Conservation (phyloP, 148 eudicot species). For the Polygonum aviculare region DNA sequence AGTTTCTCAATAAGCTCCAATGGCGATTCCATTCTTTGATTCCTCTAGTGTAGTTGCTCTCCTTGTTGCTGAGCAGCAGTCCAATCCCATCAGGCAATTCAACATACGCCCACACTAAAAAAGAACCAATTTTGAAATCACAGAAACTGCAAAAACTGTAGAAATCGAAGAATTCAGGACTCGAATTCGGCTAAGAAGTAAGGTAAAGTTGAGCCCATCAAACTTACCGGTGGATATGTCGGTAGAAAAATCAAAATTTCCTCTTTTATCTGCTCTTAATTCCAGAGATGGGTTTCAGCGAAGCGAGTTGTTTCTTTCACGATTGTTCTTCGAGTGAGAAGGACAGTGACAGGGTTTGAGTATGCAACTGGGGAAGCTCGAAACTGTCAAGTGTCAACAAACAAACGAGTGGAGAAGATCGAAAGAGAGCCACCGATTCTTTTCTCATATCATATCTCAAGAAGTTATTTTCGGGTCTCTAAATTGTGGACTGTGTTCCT, state of each 20-base stretch:
- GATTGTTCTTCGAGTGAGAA: neutral
- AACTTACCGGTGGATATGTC: neutral
- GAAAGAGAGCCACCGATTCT: neutral
- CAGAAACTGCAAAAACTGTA: neutral
- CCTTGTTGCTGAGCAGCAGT: constrained; percentile 22
- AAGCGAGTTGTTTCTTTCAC: neutral
- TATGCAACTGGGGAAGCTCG: constrained; percentile 7
- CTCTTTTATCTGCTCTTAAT: neutral
- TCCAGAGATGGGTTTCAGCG: neutral
- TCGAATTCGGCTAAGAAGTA: neutral
- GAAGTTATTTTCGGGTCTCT: neutral
- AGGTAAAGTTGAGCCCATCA: neutral
- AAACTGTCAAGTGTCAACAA: neutral
- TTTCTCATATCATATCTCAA: constrained; percentile 1
- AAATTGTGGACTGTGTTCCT: constrained; percentile 3
- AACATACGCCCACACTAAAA: constrained; percentile 16
- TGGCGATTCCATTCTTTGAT: constrained; percentile 52
- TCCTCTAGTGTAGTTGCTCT: constrained; percentile 9
- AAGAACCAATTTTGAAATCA: neutral
- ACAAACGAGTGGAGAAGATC: neutral
- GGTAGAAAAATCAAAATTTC: neutral
- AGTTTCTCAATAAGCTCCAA: constrained; percentile 48
- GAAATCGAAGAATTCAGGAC: neutral
- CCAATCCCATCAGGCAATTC: constrained; percentile 73
- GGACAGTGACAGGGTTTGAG: constrained; percentile 3